Evolutionary conservation across 2,329 filamentous ascomycete genomes (phyloP), one percentile per base, ranked within the genome.

Genomic region (Fusarium temperatum): DNA sequence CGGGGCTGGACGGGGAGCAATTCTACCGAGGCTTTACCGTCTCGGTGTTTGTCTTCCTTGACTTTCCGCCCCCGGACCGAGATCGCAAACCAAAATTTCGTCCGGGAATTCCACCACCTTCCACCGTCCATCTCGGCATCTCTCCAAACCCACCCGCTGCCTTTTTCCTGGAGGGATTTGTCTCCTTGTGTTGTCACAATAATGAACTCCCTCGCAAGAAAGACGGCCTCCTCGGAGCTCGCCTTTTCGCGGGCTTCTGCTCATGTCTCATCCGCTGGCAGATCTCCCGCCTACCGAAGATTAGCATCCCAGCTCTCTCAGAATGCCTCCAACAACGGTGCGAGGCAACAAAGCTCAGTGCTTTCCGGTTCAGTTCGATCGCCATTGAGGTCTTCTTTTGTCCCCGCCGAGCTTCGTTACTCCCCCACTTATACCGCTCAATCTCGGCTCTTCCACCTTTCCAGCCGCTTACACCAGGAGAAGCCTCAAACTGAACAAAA

Each of bases 161-260:
- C 73, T 76, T 70, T 78, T 70, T 66, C 80, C 76, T 75, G 79
- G 79, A 78, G 78, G 78, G 72, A 60, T 71, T 74, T 71, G 66
- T 69, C 63, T 72, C 67, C 72, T 75, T 71, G 70, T 67, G 62
- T 75, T 76, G 63, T 68, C 64, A 53, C 70, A 78, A 85, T 78
- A 56, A 89, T 88, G 87, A 85, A 83, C 77, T 83, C 84, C 66
- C 77, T 87, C 65, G 81, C 83, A 75, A 84, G 79, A 83, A 85
- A 83, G 83, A 84, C 79, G 63, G 77, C 75, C 48, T 81, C 82
- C 73, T 81, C 85, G 75, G 81, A 85, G 70, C 81, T 81, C 75
- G 82, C 82, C 74, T 79, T 87, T 48, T 80, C 82, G 24, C 81
- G 85, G 79, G 82, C 82, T 60, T 82, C 85, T 73, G 79, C 82